phyloP scores from a whole-genome alignment of 2,329 filamentous ascomycete species.

The Gremmenia infestans region DNA sequence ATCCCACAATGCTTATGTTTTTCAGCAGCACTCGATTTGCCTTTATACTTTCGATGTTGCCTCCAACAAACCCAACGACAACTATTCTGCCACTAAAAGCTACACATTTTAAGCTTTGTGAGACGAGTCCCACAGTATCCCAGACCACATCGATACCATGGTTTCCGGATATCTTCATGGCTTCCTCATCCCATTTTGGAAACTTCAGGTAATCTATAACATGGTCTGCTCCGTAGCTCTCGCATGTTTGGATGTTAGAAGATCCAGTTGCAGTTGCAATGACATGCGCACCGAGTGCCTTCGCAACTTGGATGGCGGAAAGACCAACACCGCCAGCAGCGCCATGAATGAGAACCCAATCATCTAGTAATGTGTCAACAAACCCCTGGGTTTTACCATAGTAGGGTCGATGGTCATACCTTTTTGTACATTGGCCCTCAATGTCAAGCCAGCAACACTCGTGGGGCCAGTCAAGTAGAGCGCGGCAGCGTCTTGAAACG shows the following conservation, averaged over 20 bases:
- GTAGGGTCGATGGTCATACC: conserved; percentile 37
- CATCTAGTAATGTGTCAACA: conserved; percentile 31
- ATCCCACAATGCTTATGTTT: conserved; percentile 83
- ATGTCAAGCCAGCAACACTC: conserved; percentile 77
- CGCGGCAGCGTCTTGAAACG: conserved; percentile 77
- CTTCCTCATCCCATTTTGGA: conserved; percentile 63
- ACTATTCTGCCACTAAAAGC: conserved; percentile 89
- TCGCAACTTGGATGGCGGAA: conserved; percentile 88
- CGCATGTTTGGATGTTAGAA: conserved; percentile 75
- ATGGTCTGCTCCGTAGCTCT: conserved; percentile 78
- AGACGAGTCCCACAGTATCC: conserved; percentile 88
- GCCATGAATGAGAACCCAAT: conserved; percentile 86
- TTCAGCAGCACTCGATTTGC: conserved; percentile 90
- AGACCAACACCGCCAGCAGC: conserved; percentile 92
- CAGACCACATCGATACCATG: conserved; percentile 85
- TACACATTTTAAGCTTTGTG: conserved; percentile 82
- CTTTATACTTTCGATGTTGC: conserved; percentile 83
- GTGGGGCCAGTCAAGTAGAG: conserved; percentile 91
- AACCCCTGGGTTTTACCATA: too few relatives aligned
- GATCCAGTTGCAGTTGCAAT: conserved; percentile 81
- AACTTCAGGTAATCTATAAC: conserved; percentile 68
- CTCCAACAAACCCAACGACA: conserved; percentile 84
- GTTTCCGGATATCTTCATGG: conserved; percentile 68
- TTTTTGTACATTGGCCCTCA: conserved; percentile 67
- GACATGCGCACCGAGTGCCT: conserved; percentile 84